Conservation (phyloP, 2,329 filamentous ascomycete species). For the Aspergillus sp. region DNA sequence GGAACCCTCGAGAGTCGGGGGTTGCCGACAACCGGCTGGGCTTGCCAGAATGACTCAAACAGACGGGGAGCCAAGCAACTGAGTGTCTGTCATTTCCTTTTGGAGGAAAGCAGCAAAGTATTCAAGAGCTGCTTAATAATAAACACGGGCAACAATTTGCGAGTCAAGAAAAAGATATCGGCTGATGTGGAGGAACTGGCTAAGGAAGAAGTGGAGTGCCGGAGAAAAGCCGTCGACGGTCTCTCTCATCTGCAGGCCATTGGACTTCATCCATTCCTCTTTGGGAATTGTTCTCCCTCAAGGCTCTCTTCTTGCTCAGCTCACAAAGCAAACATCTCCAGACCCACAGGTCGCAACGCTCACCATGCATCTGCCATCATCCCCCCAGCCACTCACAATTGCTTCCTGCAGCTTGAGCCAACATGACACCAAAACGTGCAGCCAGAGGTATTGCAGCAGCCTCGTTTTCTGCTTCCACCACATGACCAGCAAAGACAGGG, state of each 20-base stretch:
- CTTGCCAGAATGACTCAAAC: background rate
- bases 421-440: slow-evolving; percentile 3
- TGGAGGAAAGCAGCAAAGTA: background rate
- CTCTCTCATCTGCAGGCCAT: background rate
- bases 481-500: slow-evolving; percentile 4
- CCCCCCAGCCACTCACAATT: background rate
- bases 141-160: background rate
- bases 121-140: background rate
- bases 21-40: slow-evolving; percentile 11
- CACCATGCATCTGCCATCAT: background rate
- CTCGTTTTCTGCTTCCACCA: slow-evolving; percentile 2
- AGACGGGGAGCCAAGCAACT: background rate
- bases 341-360: no score
- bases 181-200: background rate
- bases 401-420: background rate
- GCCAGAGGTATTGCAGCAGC: background rate
- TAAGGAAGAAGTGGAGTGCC: background rate
- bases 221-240: background rate
- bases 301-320: background rate
- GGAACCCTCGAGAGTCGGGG: slow-evolving; percentile 1
- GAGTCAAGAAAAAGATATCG: background rate
- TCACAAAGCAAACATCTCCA: no score
- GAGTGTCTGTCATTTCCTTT: background rate
- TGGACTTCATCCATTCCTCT: background rate
- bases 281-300: background rate